Evolutionary conservation across 352 stramenopile species (phyloP).

Genomic region (Pythium aristosporum): DNA sequence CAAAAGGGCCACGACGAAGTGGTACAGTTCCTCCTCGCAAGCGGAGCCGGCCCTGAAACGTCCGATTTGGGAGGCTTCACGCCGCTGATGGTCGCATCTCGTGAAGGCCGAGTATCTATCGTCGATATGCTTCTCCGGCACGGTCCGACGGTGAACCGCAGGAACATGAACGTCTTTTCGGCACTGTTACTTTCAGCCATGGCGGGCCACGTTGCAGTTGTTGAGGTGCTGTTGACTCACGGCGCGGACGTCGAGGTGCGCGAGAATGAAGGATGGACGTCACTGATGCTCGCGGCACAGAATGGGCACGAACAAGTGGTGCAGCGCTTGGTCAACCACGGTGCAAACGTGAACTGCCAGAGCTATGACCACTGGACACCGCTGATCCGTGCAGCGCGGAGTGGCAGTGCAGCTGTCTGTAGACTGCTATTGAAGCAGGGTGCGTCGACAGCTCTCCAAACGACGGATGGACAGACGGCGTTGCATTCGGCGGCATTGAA

Average conservation of each 20-base stretch:
- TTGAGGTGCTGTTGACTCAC: background rate
- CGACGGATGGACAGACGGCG: constrained; percentile 3
- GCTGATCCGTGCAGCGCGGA: background rate
- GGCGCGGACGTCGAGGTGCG: background rate
- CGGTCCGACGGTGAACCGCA: background rate
- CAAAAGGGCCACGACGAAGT: background rate
- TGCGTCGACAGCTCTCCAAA: background rate
- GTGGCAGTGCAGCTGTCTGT: background rate
- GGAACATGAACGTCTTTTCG: background rate
- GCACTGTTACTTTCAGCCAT: background rate
- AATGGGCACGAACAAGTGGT: background rate
- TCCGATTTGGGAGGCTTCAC: background rate
- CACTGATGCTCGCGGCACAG: background rate
- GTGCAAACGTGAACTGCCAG: background rate
- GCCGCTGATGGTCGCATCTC: background rate
- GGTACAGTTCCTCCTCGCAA: background rate
- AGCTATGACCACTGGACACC: constrained; percentile 2
- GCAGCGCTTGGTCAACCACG: constrained; percentile 1
- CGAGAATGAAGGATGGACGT: background rate
- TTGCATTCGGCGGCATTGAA: background rate
- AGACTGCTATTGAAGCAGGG: background rate
- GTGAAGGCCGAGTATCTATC: background rate
- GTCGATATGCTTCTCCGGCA: background rate
- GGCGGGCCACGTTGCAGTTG: background rate
- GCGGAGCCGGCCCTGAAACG: background rate